Percentiles rank a stretch among this genome's conserved stretches.
phyloP scores from a whole-genome alignment of 768 basidiomycete species.

The Xerocomus potaroensis region DNA sequence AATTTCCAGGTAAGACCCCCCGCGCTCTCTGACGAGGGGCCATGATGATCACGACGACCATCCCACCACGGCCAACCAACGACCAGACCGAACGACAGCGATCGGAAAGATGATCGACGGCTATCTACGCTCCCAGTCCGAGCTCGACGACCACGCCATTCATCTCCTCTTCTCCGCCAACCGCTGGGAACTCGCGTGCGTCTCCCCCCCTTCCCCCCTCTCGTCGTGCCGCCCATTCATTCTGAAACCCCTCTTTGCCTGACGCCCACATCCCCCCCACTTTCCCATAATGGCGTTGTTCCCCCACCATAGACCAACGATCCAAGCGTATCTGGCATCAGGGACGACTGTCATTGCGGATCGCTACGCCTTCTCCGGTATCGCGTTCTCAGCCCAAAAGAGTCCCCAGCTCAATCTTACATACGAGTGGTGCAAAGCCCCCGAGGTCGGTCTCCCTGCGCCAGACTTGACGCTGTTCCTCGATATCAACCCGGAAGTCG shows the following conservation, averaged over 20 bases:
- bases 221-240: too few relatives aligned
- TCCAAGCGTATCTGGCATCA: constrained; percentile 50
- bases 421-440: constrained; percentile 79
- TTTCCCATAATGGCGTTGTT: too few relatives aligned
- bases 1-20: constrained; percentile 83
- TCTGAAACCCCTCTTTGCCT: too few relatives aligned
- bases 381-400: constrained; percentile 79
- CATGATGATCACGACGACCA: too few relatives aligned
- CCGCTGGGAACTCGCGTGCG: constrained; percentile 91
- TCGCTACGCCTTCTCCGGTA: constrained; percentile 94
- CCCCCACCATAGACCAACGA: constrained; percentile 58
- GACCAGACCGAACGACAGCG: constrained; percentile 79
- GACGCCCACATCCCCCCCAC: too few relatives aligned
- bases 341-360: constrained; percentile 85
- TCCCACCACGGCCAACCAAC: too few relatives aligned
- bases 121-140: constrained; percentile 78
- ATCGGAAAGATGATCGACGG: constrained; percentile 93
- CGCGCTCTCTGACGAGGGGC: too few relatives aligned
- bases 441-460: constrained; percentile 82
- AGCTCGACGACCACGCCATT: constrained; percentile 87
- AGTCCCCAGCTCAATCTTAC: constrained; percentile 40
- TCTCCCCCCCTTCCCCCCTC: too few relatives aligned
- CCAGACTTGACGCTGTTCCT: constrained; percentile 90
- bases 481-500: constrained; percentile 68
- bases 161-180: constrained; percentile 97